Conservation (phyloP, 1,139 yeast genomes). For the Scheffersomyces insectosa region DNA sequence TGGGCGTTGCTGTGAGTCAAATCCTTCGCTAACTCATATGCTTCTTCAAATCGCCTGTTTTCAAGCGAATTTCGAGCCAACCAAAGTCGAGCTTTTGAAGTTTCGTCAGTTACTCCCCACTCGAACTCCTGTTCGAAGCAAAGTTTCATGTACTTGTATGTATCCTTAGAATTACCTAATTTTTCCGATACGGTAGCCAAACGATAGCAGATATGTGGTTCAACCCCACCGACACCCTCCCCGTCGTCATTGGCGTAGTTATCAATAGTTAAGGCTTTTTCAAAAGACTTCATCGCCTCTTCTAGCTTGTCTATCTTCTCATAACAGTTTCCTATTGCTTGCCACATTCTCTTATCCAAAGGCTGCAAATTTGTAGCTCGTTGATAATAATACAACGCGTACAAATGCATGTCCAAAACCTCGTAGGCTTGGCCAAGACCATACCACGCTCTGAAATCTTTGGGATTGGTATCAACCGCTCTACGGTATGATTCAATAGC, state of each 20-base stretch:
- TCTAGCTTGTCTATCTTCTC: constrained; percentile 71
- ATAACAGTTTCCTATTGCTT: constrained; percentile 88
- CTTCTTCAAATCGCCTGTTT: constrained; percentile 59
- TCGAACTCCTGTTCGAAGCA: constrained; percentile 69
- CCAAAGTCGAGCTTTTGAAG: constrained; percentile 85
- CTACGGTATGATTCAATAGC: constrained; percentile 94
- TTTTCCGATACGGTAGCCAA: constrained; percentile 70
- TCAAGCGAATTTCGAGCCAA: constrained; percentile 70
- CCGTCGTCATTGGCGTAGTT: constrained; percentile 22
- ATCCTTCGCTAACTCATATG: constrained; percentile 73
- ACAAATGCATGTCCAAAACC: constrained; percentile 91
- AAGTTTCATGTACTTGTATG: constrained; percentile 66
- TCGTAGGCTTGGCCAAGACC: constrained; percentile 98
- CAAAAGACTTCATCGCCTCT: constrained; percentile 65
- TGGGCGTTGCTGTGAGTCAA: constrained; percentile 77
- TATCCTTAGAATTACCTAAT: constrained; percentile 44
- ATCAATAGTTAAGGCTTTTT: constrained; percentile 55
- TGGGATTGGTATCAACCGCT: constrained; percentile 85
- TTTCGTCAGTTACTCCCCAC: constrained; percentile 74
- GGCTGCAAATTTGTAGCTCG: constrained; percentile 89
- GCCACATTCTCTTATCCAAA: constrained; percentile 93
- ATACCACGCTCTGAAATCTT: constrained; percentile 97
- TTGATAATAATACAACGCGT: constrained; percentile 90
- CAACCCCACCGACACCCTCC: constrained; percentile 24
- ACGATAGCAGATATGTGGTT: constrained; percentile 59